Conservation (phyloP, 495 filamentous ascomycete genomes). For the Penicillium robsamsonii region DNA sequence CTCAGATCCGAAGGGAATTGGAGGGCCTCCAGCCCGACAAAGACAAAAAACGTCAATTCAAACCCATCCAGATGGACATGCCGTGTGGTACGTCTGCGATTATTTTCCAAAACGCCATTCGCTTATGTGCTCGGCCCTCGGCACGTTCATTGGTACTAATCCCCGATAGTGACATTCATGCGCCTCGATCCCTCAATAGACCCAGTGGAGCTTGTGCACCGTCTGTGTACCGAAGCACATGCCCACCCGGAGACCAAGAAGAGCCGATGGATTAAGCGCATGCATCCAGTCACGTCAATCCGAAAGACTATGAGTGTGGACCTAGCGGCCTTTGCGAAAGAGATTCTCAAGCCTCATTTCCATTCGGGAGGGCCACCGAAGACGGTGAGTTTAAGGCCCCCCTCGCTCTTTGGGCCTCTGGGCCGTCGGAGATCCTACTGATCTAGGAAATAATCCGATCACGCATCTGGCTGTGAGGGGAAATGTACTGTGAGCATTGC, state of each 20-base stretch:
- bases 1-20: slow-evolving; percentile 76
- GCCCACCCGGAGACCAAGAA: slow-evolving; percentile 52
- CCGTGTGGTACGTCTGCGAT: slow-evolving; percentile 67
- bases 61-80: slow-evolving; percentile 65
- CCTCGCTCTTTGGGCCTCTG: neutral
- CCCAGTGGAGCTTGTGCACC: slow-evolving; percentile 73
- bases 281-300: slow-evolving; percentile 75
- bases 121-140: slow-evolving; percentile 40
- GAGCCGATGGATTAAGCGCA: slow-evolving; percentile 74
- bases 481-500: slow-evolving; percentile 8
- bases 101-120: slow-evolving; percentile 1
- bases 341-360: slow-evolving; percentile 73
- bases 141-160: slow-evolving; percentile 35
- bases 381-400: slow-evolving; percentile 40
- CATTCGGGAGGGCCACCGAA: slow-evolving; percentile 50
- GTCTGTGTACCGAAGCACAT: slow-evolving; percentile 67
- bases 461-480: slow-evolving; percentile 5
- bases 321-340: slow-evolving; percentile 64
- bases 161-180: slow-evolving; percentile 40
- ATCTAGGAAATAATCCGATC: slow-evolving; percentile 2
- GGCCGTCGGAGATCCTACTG: slow-evolving; percentile 3
- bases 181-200: slow-evolving; percentile 64
- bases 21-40: slow-evolving; percentile 56
- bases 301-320: slow-evolving; percentile 78
- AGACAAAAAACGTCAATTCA: slow-evolving; percentile 52